Conservation (phyloP, 345 rosid genomes). For the Populus tremula region DNA sequence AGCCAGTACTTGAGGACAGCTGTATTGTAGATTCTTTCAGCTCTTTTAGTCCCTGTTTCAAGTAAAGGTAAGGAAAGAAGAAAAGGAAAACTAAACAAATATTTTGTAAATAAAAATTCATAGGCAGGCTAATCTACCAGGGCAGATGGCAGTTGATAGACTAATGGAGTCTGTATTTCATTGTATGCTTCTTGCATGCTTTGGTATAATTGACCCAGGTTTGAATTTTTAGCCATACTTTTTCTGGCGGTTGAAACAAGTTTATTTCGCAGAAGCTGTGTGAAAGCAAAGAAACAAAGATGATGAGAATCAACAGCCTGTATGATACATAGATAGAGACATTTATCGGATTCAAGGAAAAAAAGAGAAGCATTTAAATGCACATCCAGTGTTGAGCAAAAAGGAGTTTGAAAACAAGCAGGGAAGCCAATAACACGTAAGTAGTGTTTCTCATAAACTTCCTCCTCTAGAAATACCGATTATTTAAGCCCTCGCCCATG, state of each 20-base stretch:
- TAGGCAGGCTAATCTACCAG: conserved; percentile 36
- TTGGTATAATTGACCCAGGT: conserved; percentile 74
- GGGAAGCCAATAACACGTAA: not conserved
- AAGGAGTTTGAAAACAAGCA: not conserved
- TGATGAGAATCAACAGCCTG: not conserved
- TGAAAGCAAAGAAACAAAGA: conserved; percentile 16
- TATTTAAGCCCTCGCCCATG: not conserved
- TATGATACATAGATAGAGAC: not conserved
- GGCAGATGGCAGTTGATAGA: conserved; percentile 54
- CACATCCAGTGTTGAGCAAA: not conserved
- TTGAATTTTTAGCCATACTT: conserved; percentile 66
- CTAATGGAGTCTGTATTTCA: conserved; percentile 88
- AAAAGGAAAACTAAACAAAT: conserved; percentile 3
- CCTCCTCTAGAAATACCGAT: not conserved
- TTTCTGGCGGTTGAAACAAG: conserved; percentile 63
- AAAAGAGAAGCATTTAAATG: not conserved
- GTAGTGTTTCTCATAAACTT: not conserved
- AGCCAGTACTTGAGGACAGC: conserved; percentile 68
- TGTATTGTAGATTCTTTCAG: conserved; percentile 84
- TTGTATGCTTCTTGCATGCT: conserved; percentile 78
- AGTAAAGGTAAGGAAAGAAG: conserved; percentile 16
- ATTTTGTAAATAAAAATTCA: conserved; percentile 1
- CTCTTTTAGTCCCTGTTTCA: conserved; percentile 73
- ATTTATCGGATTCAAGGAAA: not conserved
- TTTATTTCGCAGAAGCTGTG: conserved; percentile 78